Evolutionary conservation across 768 basidiomycete species (phyloP).

Genomic region (Lactarius evosmus): DNA sequence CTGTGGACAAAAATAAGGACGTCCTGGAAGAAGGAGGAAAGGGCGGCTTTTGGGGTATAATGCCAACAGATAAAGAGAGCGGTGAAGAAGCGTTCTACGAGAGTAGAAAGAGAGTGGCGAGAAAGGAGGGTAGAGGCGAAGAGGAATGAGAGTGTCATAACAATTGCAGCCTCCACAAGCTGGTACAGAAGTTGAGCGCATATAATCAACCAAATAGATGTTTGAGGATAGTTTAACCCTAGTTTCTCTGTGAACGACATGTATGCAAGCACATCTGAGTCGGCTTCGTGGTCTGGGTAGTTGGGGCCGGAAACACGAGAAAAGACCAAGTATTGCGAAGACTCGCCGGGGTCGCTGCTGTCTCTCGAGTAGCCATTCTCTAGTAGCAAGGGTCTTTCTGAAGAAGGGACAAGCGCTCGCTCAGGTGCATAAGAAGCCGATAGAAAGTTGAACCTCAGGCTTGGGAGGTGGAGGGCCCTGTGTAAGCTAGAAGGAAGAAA

Average conservation of each 20-base stretch:
- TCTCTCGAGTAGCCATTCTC: not conserved
- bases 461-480: slow-evolving; percentile 15
- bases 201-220: slow-evolving; percentile 15
- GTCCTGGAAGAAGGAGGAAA: slow-evolving; percentile 23
- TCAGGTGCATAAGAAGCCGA: slow-evolving; percentile 7
- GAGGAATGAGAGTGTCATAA: slow-evolving; percentile 21
- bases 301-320: not conserved
- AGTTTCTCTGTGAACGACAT: slow-evolving; percentile 5
- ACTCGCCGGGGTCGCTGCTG: not conserved
- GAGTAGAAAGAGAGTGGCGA: slow-evolving; percentile 4
- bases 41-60: slow-evolving; percentile 6
- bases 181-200: slow-evolving; percentile 13
- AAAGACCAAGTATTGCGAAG: slow-evolving; percentile 10
- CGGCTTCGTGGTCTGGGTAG: not conserved
- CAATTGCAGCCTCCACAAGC: slow-evolving; percentile 13
- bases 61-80: slow-evolving; percentile 16
- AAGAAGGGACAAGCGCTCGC: not conserved
- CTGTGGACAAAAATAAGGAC: slow-evolving; percentile 10
- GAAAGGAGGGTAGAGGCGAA: slow-evolving; percentile 6
- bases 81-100: slow-evolving; percentile 17
- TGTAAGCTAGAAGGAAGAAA: slow-evolving; percentile 20
- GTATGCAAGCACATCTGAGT: not conserved
- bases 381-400: not conserved
- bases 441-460: slow-evolving; percentile 13
- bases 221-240: not conserved